These are phyloP conservation scores for Pogostemon cablin DNA, from an alignment of 257 asterid species.

Conservation along the genomic window DNA sequence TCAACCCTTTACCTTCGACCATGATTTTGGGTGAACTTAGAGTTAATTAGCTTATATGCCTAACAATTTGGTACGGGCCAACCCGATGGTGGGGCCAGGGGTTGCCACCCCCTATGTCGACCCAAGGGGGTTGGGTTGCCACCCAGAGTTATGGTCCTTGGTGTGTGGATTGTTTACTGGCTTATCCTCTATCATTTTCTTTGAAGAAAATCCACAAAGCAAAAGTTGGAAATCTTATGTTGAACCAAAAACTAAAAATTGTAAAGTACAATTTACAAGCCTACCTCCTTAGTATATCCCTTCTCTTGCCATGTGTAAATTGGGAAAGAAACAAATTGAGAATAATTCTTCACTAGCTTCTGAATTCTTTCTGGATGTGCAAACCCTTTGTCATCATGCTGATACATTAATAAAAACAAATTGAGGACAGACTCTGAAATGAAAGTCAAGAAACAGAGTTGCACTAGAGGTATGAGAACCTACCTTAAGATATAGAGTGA, in stretches of 20 bases:
- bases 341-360: slow-evolving; percentile 90
- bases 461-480: slow-evolving; percentile 12
- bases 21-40: no score
- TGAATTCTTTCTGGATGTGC: slow-evolving; percentile 94
- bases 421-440: slow-evolving; percentile 22
- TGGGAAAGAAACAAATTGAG: slow-evolving; percentile 96
- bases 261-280: neutral
- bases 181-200: no score
- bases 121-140: no score
- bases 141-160: no score
- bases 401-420: slow-evolving; percentile 30
- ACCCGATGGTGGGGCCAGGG: no score
- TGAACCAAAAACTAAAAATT: slow-evolving; percentile 10
- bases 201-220: slow-evolving; percentile 9
- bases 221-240: neutral
- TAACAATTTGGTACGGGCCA: no score
- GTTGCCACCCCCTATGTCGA: no score
- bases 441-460: slow-evolving; percentile 4
- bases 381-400: slow-evolving; percentile 93
- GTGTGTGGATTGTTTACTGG: no score
- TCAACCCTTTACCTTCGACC: no score
- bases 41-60: no score
- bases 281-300: slow-evolving; percentile 94
- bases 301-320: slow-evolving; percentile 99
- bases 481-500: slow-evolving; percentile 91